Percentiles rank a stretch among this genome's conserved stretches.
phyloP scores from a whole-genome alignment of 768 basidiomycete genomes.

The Heimioporus sp. region DNA sequence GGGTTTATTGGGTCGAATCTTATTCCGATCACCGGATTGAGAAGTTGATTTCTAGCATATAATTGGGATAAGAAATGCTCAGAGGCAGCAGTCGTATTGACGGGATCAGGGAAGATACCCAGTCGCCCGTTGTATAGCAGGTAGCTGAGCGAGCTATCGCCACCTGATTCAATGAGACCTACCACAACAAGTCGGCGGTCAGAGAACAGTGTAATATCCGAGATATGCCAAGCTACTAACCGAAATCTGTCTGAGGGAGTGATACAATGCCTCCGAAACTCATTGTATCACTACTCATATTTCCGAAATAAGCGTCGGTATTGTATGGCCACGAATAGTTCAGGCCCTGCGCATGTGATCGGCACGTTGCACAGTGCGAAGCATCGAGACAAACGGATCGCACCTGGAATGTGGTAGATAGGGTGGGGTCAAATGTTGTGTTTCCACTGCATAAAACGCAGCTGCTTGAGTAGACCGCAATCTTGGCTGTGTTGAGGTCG shows the following conservation, averaged over 20 bases:
- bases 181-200: background rate
- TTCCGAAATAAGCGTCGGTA: slow-evolving; percentile 6
- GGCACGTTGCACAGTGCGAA: background rate
- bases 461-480: slow-evolving; percentile 18
- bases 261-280: slow-evolving; percentile 15
- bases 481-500: slow-evolving; percentile 16
- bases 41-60: slow-evolving; percentile 13
- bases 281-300: slow-evolving; percentile 12
- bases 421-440: slow-evolving; percentile 9
- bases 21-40: slow-evolving; percentile 23
- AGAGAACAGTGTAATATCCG: too few species aligned
- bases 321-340: slow-evolving; percentile 15
- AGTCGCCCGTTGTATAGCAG: slow-evolving; percentile 21
- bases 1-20: slow-evolving; percentile 22
- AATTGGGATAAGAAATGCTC: slow-evolving; percentile 15
- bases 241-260: slow-evolving; percentile 12
- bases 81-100: slow-evolving; percentile 15
- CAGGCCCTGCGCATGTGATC: background rate
- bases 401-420: slow-evolving; percentile 18
- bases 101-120: slow-evolving; percentile 21
- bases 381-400: background rate
- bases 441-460: slow-evolving; percentile 23
- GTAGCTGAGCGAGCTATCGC: slow-evolving; percentile 10
- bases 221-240: slow-evolving; percentile 1
- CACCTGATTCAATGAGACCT: slow-evolving; percentile 18